Conservation (phyloP, 2,329 filamentous ascomycete species). For the Rhynchosporium agropyri region DNA sequence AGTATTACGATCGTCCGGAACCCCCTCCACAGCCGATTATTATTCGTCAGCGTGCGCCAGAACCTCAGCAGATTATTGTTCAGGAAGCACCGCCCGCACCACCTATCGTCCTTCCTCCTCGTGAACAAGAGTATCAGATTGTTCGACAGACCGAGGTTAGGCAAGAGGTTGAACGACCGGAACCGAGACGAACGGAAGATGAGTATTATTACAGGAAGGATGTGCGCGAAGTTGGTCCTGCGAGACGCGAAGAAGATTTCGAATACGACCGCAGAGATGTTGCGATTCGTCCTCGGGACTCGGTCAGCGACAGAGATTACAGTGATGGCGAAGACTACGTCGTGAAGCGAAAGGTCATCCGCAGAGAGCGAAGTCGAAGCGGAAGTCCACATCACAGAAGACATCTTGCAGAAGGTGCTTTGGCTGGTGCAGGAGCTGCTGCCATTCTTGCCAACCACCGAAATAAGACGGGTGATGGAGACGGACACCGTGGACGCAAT, state of each 20-base stretch:
- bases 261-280: conserved; percentile 46
- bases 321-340: conserved; percentile 50
- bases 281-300: conserved; percentile 38
- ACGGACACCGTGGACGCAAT: conserved; percentile 38
- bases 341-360: conserved; percentile 46
- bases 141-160: conserved; percentile 32
- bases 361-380: conserved; percentile 53
- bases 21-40: conserved; percentile 56
- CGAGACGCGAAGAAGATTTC: conserved; percentile 35
- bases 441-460: conserved; percentile 61
- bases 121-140: conserved; percentile 36
- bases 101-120: conserved; percentile 49
- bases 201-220: conserved; percentile 45
- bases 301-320: conserved; percentile 47
- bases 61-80: conserved; percentile 62
- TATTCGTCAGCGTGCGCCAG: conserved; percentile 57
- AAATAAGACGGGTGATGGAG: conserved; percentile 44
- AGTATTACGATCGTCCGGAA: conserved; percentile 59
- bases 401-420: conserved; percentile 64
- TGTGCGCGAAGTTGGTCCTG: conserved; percentile 35
- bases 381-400: conserved; percentile 57
- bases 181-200: conserved; percentile 38
- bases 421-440: conserved; percentile 63
- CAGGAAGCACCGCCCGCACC: conserved; percentile 58
- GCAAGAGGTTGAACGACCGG: conserved; percentile 27